Base-by-base conservation (phyloP, 2,329 filamentous ascomycete genomes). In the Venturia asperata region DNA sequence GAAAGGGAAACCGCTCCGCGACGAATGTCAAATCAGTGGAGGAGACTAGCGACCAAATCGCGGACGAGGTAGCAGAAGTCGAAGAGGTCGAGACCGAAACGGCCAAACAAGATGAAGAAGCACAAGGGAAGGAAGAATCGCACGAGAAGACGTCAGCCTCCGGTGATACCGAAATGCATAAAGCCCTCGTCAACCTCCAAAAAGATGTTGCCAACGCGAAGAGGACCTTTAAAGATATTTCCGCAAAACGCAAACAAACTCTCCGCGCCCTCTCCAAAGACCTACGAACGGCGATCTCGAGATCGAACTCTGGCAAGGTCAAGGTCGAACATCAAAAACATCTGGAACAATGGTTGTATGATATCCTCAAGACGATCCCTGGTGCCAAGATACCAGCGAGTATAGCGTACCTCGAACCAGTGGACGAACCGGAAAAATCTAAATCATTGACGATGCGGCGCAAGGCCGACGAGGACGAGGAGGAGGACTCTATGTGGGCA, bases 231-330 rank as follows among this genome's bases (percentile, higher is more conserved):
- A 78, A 81, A 67, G 76, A 80, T 27, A 78, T 92, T 42, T 82
- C 83, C 41, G 89, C 85, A 64, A 88, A 87, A 74, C 85, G 88
- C 73, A 94, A 93, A 80, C 85, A 88, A 72, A 83, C 87, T 64
- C 81, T 95, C 64, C 88, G 91, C 62, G 78, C 82, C n/a, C 90
- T 95, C 77, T 80, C 88, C 67, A 83, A 83, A 70, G 43, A 60
- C 0, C 17, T 64, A 24, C 49, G 49, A 47, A 37, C 27, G 2
- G 27, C 52, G 19, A 58, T 58, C 15, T 58, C 52, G 19, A 27
- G 10, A 37, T 58, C 52, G 5, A 58, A 58, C 9, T 37, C 27
- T 10, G 52, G 52, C 15, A 58, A 58, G 37, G 52, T 58, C 11
- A 58, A 27, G 21, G 27, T 13, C 6, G 52, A 58, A 19, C 27